phyloP scores from a whole-genome alignment of 306 rosid genomes.

The Cucurbita ficifolia region DNA sequence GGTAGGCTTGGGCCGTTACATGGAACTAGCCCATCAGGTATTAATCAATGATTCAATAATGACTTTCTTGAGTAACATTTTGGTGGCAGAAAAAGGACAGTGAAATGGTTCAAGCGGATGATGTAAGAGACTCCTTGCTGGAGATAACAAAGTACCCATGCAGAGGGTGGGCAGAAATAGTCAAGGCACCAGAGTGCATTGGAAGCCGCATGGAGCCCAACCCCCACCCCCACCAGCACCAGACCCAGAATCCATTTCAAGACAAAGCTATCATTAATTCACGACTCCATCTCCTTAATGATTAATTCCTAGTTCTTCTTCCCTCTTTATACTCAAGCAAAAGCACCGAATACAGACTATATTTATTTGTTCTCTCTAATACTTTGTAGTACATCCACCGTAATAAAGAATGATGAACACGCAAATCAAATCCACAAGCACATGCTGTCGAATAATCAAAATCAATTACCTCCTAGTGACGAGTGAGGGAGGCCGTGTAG shows the following conservation, averaged over 20 bases:
- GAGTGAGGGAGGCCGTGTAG: not conserved
- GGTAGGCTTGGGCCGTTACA: too few relatives aligned
- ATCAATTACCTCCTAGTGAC: not conserved
- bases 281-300: constrained; percentile 30
- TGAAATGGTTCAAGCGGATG: constrained; percentile 57
- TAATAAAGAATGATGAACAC: not conserved
- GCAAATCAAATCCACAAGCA: not conserved
- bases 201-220: constrained; percentile 16
- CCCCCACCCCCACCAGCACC: constrained; percentile 14
- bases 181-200: constrained; percentile 22
- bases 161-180: constrained; percentile 33
- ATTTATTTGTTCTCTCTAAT: not conserved
- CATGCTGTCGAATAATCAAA: not conserved
- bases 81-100: constrained; percentile 52
- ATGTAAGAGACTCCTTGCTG: constrained; percentile 56
- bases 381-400: not conserved
- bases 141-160: constrained; percentile 56
- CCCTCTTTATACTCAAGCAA: not conserved
- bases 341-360: not conserved
- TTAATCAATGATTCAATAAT: not conserved
- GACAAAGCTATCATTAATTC: constrained; percentile 17
- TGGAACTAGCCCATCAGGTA: not conserved
- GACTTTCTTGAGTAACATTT: not conserved
- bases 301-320: constrained; percentile 2
- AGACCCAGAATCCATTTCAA: constrained; percentile 15